Conservation (phyloP, 768 basidiomycete genomes). For the Rhodotorula sphaerocarpa region DNA sequence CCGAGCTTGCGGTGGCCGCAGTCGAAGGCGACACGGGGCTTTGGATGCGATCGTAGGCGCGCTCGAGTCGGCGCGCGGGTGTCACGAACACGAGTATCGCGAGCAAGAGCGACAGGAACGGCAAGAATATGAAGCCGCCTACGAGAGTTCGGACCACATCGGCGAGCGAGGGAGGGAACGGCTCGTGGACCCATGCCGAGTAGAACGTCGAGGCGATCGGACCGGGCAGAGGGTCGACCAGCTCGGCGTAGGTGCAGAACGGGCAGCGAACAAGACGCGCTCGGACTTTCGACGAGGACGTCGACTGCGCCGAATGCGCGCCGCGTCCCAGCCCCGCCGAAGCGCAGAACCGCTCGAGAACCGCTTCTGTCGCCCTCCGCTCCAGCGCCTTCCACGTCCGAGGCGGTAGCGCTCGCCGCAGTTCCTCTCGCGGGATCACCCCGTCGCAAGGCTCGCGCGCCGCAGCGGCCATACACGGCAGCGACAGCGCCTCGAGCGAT, state of each 20-base stretch:
- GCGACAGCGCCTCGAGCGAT: not conserved
- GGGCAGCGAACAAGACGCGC: constrained; percentile 1
- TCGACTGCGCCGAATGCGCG: too few species aligned
- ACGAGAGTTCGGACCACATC: not conserved
- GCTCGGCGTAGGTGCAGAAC: constrained; percentile 7
- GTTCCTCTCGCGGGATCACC: not conserved
- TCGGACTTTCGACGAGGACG: too few species aligned
- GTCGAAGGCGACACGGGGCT: not conserved
- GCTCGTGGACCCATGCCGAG: constrained; percentile 1
- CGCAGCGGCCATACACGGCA: not conserved
- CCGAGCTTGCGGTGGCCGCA: not conserved
- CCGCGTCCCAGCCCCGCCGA: too few species aligned
- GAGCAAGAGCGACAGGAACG: not conserved
- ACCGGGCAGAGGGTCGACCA: not conserved
- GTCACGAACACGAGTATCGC: not conserved
- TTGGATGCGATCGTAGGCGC: not conserved
- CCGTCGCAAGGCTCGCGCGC: not conserved
- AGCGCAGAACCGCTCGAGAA: not conserved
- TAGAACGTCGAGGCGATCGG: not conserved
- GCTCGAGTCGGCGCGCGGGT: not conserved
- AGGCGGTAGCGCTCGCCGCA: not conserved
- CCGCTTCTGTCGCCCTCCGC: not conserved
- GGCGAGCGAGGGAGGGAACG: not conserved
- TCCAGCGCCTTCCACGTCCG: not conserved
- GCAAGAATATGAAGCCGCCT: not conserved